A percentile compares a stretch with the other conserved stretches of the same genome.
Evolutionary conservation across 2,329 filamentous ascomycete genomes (phyloP).

Genomic region (Leptographium flavum): DNA sequence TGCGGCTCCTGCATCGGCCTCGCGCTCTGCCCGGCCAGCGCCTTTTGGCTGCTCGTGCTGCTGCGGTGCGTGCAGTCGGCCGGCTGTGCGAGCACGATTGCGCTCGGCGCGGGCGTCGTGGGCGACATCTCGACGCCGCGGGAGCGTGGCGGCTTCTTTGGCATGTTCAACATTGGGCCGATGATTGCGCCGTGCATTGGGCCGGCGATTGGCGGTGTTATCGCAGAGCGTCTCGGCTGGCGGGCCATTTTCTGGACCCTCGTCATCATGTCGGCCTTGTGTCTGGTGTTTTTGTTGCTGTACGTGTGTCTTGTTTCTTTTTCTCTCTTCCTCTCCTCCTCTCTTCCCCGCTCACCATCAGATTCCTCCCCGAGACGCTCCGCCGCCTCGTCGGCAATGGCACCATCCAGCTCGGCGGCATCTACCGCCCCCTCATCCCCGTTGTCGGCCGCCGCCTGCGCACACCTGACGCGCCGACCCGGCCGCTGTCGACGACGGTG

Average conservation of each 20-base stretch:
- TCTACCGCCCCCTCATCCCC: slow-evolving; percentile 12
- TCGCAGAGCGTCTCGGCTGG: slow-evolving; percentile 8
- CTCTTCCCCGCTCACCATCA: neutral
- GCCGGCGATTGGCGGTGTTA: slow-evolving; percentile 14
- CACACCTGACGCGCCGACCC: too few species aligned
- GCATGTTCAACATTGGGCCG: slow-evolving; percentile 19
- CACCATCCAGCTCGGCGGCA: slow-evolving; percentile 7
- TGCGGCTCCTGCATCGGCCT: slow-evolving; percentile 19
- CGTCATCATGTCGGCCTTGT: slow-evolving; percentile 6
- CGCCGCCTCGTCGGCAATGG: slow-evolving; percentile 17
- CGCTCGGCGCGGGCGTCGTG: slow-evolving; percentile 18
- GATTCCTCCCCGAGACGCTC: slow-evolving; percentile 19
- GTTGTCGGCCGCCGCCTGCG: slow-evolving; percentile 6
- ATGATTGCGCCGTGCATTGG: slow-evolving; percentile 15
- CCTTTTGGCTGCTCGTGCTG: slow-evolving; percentile 20
- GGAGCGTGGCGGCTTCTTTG: slow-evolving; percentile 20
- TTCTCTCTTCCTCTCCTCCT: neutral
- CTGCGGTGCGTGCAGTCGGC: slow-evolving; percentile 18
- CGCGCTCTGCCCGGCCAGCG: slow-evolving; percentile 17
- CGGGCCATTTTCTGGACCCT: slow-evolving; percentile 9
- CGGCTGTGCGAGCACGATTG: slow-evolving; percentile 21
- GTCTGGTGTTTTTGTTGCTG: slow-evolving; percentile 20
- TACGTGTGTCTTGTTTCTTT: slow-evolving; percentile 27
- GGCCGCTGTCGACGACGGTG: neutral
- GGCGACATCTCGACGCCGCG: slow-evolving; percentile 19